Evolutionary conservation across 2,329 filamentous ascomycete species (phyloP).

Genomic region (Trichoderma breve): DNA sequence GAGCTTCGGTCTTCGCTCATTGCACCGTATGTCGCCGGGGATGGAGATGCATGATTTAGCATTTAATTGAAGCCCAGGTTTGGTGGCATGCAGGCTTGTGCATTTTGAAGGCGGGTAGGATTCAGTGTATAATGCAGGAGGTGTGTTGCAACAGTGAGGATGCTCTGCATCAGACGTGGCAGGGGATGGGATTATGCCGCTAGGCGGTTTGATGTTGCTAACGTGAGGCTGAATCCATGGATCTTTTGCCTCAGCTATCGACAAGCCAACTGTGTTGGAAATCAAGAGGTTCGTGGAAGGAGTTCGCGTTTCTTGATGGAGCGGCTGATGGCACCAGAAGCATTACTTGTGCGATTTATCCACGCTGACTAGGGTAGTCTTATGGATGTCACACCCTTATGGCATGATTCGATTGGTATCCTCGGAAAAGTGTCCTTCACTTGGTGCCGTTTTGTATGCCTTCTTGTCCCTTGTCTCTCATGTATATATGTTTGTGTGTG

Average conservation of each 20-base stretch:
- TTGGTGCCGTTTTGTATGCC: neutral
- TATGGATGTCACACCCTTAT: neutral
- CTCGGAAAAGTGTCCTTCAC: neutral
- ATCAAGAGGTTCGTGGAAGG: neutral
- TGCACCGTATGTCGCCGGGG: neutral
- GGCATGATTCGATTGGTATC: neutral
- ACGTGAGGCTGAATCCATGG: conserved; percentile 17
- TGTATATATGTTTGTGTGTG: neutral
- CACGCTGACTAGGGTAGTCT: neutral
- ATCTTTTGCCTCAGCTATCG: neutral
- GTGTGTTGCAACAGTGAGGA: conserved; percentile 16
- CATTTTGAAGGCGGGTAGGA: conserved; percentile 1
- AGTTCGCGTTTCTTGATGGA: neutral
- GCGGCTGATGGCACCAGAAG: neutral
- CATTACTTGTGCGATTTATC: neutral
- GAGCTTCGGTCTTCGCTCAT: neutral
- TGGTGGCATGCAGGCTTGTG: conserved; percentile 1
- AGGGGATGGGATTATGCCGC: conserved; percentile 10
- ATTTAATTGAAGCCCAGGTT: neutral
- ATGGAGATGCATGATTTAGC: neutral
- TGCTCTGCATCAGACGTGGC: conserved; percentile 16
- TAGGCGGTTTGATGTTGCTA: neutral
- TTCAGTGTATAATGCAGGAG: neutral
- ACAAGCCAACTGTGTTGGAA: neutral
- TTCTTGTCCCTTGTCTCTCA: neutral